phyloP scores from a whole-genome alignment of 306 rosid species.

The Quillaja saponaria region DNA sequence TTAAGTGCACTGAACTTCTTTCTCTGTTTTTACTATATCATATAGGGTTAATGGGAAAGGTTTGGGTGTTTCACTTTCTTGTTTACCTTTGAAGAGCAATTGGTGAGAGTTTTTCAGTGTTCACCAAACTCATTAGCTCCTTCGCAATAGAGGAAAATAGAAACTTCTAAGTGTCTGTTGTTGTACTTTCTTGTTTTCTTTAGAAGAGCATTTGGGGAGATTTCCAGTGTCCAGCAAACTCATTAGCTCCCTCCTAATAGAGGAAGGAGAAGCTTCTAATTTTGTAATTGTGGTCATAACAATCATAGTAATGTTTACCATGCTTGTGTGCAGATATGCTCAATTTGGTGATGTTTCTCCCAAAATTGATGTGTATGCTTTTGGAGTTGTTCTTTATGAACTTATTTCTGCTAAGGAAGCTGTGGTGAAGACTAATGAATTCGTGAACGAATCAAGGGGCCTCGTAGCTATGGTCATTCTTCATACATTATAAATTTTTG shows the following conservation, averaged over 20 bases:
- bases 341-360: constrained; percentile 62
- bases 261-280: neutral
- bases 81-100: neutral
- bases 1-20: too few species aligned
- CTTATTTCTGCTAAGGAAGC: constrained; percentile 76
- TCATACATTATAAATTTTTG: constrained; percentile 3
- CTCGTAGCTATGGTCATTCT: constrained; percentile 52
- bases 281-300: neutral
- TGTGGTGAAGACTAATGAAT: constrained; percentile 31
- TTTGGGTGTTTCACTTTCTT: neutral
- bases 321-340: constrained; percentile 47
- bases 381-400: constrained; percentile 63
- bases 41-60: neutral
- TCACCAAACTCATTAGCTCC: neutral
- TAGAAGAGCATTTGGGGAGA: too few species aligned
- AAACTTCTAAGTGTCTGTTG: neutral
- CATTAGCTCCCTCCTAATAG: neutral
- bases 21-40: neutral
- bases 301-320: constrained; percentile 8
- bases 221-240: too few species aligned
- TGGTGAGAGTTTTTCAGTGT: neutral
- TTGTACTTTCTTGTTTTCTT: neutral
- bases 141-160: neutral
- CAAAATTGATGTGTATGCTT: constrained; percentile 65
- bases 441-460: constrained; percentile 44